These are phyloP conservation scores for Arabidopsis suecica DNA, from an alignment of 345 rosid species.

Conservation along the genomic window DNA sequence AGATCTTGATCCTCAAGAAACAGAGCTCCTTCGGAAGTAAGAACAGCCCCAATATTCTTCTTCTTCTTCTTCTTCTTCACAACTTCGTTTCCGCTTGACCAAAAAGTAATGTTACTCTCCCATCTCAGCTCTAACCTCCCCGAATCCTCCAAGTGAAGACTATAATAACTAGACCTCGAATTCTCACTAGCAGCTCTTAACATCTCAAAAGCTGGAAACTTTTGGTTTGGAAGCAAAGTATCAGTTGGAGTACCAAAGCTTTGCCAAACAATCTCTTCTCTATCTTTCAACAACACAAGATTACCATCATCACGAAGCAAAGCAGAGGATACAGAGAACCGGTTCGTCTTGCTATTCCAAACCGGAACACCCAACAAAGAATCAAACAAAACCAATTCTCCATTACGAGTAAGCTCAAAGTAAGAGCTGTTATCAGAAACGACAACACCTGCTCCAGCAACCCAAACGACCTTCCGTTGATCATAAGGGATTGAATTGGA, in stretches of 20 bases:
- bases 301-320: conserved; percentile 73
- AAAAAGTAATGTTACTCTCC: conserved; percentile 67
- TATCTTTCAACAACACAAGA: conserved; percentile 57
- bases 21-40: conserved; percentile 65
- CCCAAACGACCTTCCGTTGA: conserved; percentile 68
- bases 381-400: conserved; percentile 75
- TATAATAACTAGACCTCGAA: conserved; percentile 73
- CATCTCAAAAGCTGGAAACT: conserved; percentile 44
- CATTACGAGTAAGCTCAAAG: conserved; percentile 64
- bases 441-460: conserved; percentile 64
- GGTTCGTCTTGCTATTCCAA: conserved; percentile 69
- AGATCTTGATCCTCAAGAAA: conserved; percentile 50
- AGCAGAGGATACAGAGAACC: conserved; percentile 61
- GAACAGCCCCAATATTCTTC: conserved; percentile 59
- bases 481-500: conserved; percentile 59
- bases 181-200: conserved; percentile 70
- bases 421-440: conserved; percentile 64
- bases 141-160: conserved; percentile 59
- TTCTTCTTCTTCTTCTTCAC: conserved; percentile 34
- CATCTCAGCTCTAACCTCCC: conserved; percentile 69
- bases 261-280: conserved; percentile 64
- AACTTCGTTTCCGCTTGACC: conserved; percentile 56
- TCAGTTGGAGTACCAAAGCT: conserved; percentile 76
- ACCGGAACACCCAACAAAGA: conserved; percentile 45
- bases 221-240: conserved; percentile 81